These are phyloP conservation scores for Holtermanniella nyarrowii DNA, from an alignment of 768 basidiomycete species.

Conservation along the genomic window DNA sequence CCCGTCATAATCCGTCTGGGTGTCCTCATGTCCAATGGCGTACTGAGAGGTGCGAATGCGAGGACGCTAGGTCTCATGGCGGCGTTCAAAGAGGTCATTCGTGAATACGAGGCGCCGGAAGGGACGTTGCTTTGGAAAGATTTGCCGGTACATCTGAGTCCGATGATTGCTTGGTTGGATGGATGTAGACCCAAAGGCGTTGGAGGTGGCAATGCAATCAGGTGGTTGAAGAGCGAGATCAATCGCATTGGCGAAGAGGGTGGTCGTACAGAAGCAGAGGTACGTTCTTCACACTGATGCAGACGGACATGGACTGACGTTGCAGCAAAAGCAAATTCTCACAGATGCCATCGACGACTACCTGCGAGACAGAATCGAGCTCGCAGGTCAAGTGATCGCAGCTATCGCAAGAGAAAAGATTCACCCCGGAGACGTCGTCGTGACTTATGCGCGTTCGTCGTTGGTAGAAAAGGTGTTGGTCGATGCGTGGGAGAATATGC, in stretches of 20 bases:
- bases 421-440: slow-evolving; percentile 79
- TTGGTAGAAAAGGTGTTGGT: slow-evolving; percentile 84
- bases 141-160: slow-evolving; percentile 27
- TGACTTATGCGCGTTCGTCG: slow-evolving; percentile 91
- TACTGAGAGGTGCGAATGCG: slow-evolving; percentile 88
- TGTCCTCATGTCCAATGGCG: slow-evolving; percentile 81
- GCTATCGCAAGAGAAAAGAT: slow-evolving; percentile 84
- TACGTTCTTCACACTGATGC: slow-evolving; percentile 41
- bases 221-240: slow-evolving; percentile 68
- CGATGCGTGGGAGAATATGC: slow-evolving; percentile 47
- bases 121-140: slow-evolving; percentile 25
- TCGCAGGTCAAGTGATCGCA: slow-evolving; percentile 88
- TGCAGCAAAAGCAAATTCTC: slow-evolving; percentile 74
- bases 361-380: slow-evolving; percentile 82
- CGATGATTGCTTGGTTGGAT: slow-evolving; percentile 23
- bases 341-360: slow-evolving; percentile 82
- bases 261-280: slow-evolving; percentile 67
- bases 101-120: slow-evolving; percentile 38
- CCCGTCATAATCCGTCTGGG: slow-evolving; percentile 78
- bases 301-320: background rate
- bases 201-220: slow-evolving; percentile 39
- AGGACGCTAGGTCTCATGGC: slow-evolving; percentile 84
- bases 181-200: slow-evolving; percentile 39
- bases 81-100: slow-evolving; percentile 73
- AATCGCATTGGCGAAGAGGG: slow-evolving; percentile 78